Evolutionary conservation across 2,329 filamentous ascomycete genomes (phyloP), one percentile per base, ranked within the genome.

Genomic region (Talaromyces piceae): DNA sequence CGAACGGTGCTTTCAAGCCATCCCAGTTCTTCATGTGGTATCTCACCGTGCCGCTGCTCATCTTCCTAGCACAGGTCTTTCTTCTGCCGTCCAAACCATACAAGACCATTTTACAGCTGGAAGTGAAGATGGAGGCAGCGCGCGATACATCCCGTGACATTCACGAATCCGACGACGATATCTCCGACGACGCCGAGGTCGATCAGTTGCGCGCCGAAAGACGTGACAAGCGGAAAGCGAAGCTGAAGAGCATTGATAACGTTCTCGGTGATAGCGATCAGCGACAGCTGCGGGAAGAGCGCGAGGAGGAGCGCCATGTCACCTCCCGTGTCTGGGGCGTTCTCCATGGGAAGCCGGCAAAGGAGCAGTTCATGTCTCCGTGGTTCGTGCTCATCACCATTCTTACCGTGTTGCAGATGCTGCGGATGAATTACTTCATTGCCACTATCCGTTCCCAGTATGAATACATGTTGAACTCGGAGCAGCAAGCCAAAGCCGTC

Each of bases 391-490:
- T 94, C 31, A 86, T 94, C 60, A 84, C 86, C 7, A 68, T 88
- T 13, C 90, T 94, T 63, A 93, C 87, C 50, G 75, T 84, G 28
- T 69, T 86, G 41, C 83, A 86, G 68, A 86, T 86, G 82, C 83
- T 82, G 6, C 77, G 84, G 26, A 91, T 93, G 77, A 94, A 94
- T 71, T 93, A 87, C 73, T 91, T 93, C 65, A 88, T 94, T 52
- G 86, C 88, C 4, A 93, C 88, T 1, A 84, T 93, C 56, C 78
- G 85, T 5, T 76, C 82, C 0, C 91, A 96, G 67, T 95, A 95
- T 69, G 79, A 83, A 27, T 84, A 84, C 58, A 79, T 96, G 50
- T 79, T 96, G 13, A 75, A 77, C 39, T 81, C 81, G 7, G 73
- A 75, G 54, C 66, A 72, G 1, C 74, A 77, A 55, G 88, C 88